Conservation (phyloP, 2,329 filamentous ascomycete species). For the Stachybotrys elegans region DNA sequence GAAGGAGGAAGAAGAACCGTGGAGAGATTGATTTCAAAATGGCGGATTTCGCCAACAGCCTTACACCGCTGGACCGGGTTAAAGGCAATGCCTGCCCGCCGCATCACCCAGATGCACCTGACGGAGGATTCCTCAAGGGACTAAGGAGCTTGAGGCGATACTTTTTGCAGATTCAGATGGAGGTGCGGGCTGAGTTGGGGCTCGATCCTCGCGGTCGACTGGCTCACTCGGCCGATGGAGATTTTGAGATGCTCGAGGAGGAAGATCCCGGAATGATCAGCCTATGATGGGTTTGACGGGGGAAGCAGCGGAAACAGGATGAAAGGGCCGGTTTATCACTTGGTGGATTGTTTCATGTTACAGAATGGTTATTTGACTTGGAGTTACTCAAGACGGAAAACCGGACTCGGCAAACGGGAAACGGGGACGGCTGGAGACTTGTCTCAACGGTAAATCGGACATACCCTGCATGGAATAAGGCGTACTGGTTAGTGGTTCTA, state of each 20-base stretch:
- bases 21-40: conserved; percentile 87
- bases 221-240: conserved; percentile 13
- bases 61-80: conserved; percentile 76
- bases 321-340: background rate
- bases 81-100: conserved; percentile 69
- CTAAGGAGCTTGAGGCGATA: conserved; percentile 74
- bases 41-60: conserved; percentile 96
- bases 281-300: conserved; percentile 14
- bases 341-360: conserved; percentile 2
- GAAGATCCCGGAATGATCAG: conserved; percentile 28
- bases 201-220: conserved; percentile 30
- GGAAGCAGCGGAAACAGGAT: background rate
- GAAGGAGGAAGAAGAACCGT: conserved; percentile 42
- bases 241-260: conserved; percentile 12
- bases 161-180: conserved; percentile 80
- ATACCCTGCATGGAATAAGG: conserved; percentile 23
- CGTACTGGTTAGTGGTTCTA: conserved; percentile 11
- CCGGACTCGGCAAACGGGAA: conserved; percentile 3
- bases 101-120: conserved; percentile 71
- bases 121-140: conserved; percentile 84
- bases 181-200: conserved; percentile 56
- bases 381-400: conserved; percentile 7
- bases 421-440: conserved; percentile 13
- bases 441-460: conserved; percentile 15
- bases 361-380: conserved; percentile 1